Evolutionary conservation across 306 rosid species (phyloP).

Genomic region (Psophocarpus tetragonolobus): DNA sequence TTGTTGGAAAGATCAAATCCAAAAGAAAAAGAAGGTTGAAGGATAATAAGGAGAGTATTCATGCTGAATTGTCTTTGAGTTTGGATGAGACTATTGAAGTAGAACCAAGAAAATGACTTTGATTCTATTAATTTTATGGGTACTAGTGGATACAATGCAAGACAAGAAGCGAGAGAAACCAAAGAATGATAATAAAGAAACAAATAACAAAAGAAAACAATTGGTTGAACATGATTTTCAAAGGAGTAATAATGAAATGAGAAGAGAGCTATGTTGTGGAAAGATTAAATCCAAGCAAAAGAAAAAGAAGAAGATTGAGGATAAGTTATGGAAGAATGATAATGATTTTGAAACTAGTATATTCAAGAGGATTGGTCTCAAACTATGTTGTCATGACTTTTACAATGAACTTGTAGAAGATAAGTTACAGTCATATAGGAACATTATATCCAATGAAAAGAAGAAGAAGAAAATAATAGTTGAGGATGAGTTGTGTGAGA

Average conservation of each 20-base stretch:
- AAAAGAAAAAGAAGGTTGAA: background rate
- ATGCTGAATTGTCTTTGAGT: too few relatives aligned
- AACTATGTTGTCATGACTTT: background rate
- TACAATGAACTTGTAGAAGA: background rate
- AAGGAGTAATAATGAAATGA: background rate
- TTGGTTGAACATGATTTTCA: background rate
- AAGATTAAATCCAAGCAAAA: background rate
- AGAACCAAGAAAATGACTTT: background rate
- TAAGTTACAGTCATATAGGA: background rate
- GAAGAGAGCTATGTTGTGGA: too few relatives aligned
- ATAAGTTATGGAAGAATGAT: too few relatives aligned
- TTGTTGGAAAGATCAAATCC: background rate
- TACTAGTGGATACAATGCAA: background rate
- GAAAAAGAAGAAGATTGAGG: too few relatives aligned
- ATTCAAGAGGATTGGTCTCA: background rate
- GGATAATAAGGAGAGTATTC: background rate
- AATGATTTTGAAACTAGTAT: too few relatives aligned
- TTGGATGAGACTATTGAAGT: background rate
- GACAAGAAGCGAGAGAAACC: too few relatives aligned
- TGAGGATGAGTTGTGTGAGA: too few relatives aligned
- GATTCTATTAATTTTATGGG: background rate
- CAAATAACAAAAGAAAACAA: background rate
- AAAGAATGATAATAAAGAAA: too few relatives aligned
- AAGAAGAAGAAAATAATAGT: too few relatives aligned
- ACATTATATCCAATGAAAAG: too few relatives aligned